Base-by-base conservation (phyloP, 2,329 filamentous ascomycete species). In the Neopestalotiopsis rosae region DNA sequence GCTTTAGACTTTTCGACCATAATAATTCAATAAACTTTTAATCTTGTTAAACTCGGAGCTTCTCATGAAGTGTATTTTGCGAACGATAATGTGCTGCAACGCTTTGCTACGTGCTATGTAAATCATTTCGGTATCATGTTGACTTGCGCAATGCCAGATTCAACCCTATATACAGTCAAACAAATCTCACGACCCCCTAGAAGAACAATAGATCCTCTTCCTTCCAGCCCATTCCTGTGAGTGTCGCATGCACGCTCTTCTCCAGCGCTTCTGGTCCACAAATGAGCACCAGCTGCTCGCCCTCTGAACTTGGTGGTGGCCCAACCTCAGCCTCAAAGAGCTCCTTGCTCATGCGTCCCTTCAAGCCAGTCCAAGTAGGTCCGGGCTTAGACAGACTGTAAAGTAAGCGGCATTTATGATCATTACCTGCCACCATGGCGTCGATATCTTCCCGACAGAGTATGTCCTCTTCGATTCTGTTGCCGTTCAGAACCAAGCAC, bases 231-330 rank as follows among this genome's bases (percentile, higher is more conserved):
- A 91, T 82, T 13, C 83, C 85, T 14, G 69, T 69, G 32, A 87
- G 79, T 32, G 88, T 86, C 57, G 68, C 69, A 61, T 69, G 70
- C 4, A 88, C 89, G 68, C 85, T 89, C 75, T 89, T 90, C 81
- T 97, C 94, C 83, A 97, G 83, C 3, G 90, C 81, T 73, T 87
- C 88, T 0, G 94, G 94, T 2, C 94, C 94, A 81, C 94, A 97
- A 17, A 97, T 85, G 69, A 97, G 80, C 14, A 94, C 89, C 84
- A 97, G 78, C 13, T 87, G 85, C 70, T 87, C 85, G 0, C 82
- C 83, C 72, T 77, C 76, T 59, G 66, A 72, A 12, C 70, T 71
- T 61, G 58, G 52, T 72, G 82, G 79, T 72, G 81, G 77, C 0
- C 84, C 84, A 6, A 88, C 82, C 69, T 93, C 87, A 70, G 87